Evolutionary conservation across 768 basidiomycete species (phyloP).

Genomic region (Cystobasidium tubakii): DNA sequence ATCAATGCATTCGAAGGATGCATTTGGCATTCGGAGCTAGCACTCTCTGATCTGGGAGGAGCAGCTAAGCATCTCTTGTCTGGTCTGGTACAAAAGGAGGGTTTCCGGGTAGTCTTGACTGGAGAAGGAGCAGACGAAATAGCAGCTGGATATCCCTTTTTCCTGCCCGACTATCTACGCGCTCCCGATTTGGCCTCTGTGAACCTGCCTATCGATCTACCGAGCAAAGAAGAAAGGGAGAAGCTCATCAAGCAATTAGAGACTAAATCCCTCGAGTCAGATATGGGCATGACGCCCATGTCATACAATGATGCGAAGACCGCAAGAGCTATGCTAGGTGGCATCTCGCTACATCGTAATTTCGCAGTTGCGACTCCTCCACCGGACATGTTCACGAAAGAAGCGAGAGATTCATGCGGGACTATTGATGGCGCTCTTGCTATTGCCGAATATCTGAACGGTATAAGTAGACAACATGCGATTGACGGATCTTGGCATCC

Average conservation of each 20-base stretch:
- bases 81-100: slow-evolving; percentile 42
- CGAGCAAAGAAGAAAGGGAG: background rate
- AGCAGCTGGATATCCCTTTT: slow-evolving; percentile 47
- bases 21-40: slow-evolving; percentile 47
- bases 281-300: slow-evolving; percentile 30
- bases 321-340: slow-evolving; percentile 25
- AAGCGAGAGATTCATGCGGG: slow-evolving; percentile 1
- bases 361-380: slow-evolving; percentile 31
- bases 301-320: slow-evolving; percentile 21
- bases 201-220: slow-evolving; percentile 19
- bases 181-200: slow-evolving; percentile 36
- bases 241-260: slow-evolving; percentile 11
- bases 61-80: slow-evolving; percentile 46
- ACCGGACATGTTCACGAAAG: slow-evolving; percentile 12
- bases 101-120: slow-evolving; percentile 46
- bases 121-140: slow-evolving; percentile 48
- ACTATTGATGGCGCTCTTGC: slow-evolving; percentile 39
- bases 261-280: slow-evolving; percentile 7
- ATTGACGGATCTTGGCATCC: slow-evolving; percentile 46
- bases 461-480: slow-evolving; percentile 10
- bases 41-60: slow-evolving; percentile 46
- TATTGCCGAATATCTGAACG: slow-evolving; percentile 41
- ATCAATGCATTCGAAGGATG: slow-evolving; percentile 45
- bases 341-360: slow-evolving; percentile 16
- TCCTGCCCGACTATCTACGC: slow-evolving; percentile 44